A percentile compares a stretch with the other conserved stretches of the same genome.
Evolutionary conservation across 164 flowering plant species (phyloP).

Genomic region (Vitis rotundifolia): DNA sequence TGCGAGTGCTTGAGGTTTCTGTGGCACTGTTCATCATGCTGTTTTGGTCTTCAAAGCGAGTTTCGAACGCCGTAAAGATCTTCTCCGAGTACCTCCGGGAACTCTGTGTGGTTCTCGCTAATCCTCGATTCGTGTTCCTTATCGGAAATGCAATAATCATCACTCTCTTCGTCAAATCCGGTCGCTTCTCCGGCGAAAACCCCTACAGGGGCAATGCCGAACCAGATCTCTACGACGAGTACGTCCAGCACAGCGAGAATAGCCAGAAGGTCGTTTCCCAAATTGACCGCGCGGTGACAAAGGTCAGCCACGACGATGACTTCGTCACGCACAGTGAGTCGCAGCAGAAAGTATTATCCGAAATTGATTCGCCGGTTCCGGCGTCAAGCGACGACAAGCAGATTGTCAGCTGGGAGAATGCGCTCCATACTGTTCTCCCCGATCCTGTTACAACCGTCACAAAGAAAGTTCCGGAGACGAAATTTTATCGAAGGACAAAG

Average conservation of each 20-base stretch:
- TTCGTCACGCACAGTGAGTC: no score
- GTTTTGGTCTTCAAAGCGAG: constrained; percentile 18
- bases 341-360: not conserved
- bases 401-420: not conserved
- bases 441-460: not conserved
- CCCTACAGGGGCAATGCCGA: not conserved
- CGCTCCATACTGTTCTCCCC: not conserved
- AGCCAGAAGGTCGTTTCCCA: no score
- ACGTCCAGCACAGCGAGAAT: constrained; percentile 2
- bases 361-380: not conserved
- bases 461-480: constrained; percentile 3
- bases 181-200: constrained; percentile 9
- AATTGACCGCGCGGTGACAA: no score
- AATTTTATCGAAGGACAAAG: constrained; percentile 20
- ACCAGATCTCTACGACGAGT: constrained; percentile 18
- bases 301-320: no score
- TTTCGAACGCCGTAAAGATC: constrained; percentile 17
- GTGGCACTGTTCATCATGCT: constrained; percentile 19
- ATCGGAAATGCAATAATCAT: constrained; percentile 41
- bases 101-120: constrained; percentile 14
- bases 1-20: constrained; percentile 18
- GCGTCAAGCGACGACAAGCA: not conserved
- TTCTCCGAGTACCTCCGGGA: constrained; percentile 7
- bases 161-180: constrained; percentile 26
- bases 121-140: constrained; percentile 34